These are phyloP conservation scores for Apiotrichum siamense DNA, from an alignment of 1,284 basidiomycete genomes.

Conservation along the genomic window DNA sequence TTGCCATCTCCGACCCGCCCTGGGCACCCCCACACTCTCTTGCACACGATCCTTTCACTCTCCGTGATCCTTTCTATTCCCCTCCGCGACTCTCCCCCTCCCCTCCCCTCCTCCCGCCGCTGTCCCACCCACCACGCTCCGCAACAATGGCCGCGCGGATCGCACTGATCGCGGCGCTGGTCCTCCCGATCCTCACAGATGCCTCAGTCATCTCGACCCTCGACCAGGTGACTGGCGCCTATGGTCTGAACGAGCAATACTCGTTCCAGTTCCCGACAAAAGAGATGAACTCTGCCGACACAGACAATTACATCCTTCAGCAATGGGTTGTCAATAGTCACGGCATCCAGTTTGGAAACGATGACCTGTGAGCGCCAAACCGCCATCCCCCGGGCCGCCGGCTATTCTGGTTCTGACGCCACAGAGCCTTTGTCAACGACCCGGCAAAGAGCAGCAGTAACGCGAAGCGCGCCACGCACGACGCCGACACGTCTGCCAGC, in stretches of 20 bases:
- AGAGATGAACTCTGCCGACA: conserved; percentile 19
- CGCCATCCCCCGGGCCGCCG: background rate
- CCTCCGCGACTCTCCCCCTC: too few species aligned
- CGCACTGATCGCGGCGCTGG: conserved; percentile 7
- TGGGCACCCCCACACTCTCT: too few species aligned
- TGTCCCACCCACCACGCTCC: background rate
- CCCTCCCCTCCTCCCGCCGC: background rate
- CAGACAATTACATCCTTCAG: conserved; percentile 22
- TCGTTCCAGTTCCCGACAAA: conserved; percentile 26
- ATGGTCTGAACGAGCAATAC: conserved; percentile 24
- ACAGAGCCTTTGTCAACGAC: conserved; percentile 30
- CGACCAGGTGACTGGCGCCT: conserved; percentile 2
- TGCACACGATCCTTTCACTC: too few species aligned
- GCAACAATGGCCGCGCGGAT: background rate
- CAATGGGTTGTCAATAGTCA: conserved; percentile 33
- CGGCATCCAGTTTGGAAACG: conserved; percentile 29
- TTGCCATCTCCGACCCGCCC: too few species aligned
- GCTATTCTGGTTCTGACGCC: background rate
- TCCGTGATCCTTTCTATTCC: too few species aligned
- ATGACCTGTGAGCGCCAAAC: conserved; percentile 27
- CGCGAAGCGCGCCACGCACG: background rate
- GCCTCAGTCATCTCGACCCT: conserved; percentile 2
- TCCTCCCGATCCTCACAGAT: background rate
- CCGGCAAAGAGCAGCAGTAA: conserved; percentile 17
- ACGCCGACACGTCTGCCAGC: background rate